Evolutionary conservation across 495 filamentous ascomycete species (phyloP), one percentile per base, ranked within the genome.

Genomic region (Astrothelium macrocarpum): DNA sequence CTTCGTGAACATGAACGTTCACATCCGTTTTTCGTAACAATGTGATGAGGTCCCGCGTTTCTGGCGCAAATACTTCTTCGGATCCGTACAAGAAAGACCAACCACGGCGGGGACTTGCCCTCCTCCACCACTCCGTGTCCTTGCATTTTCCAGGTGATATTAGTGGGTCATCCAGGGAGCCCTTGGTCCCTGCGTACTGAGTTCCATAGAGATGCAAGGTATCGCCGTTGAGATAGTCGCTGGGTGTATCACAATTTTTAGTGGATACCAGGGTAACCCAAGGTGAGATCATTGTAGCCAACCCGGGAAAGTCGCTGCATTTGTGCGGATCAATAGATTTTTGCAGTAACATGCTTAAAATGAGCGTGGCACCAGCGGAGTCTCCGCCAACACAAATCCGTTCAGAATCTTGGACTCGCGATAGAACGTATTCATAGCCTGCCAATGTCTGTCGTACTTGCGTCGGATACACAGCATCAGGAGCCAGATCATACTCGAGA

Each of bases 401-500:
- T 1, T 76, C 78, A 0, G 84, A 74, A 64, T 88, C 79, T 42
- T 69, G 62, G 36, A 77, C 76, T 16, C 79, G 75, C 25, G 79
- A 80, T 14, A 88, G 74, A 4, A 87, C 79, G 68, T 89, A 81
- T 60, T 83, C 78, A 72, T 90, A 91, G 12, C 84, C 88, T 32
- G 78, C 73, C 32, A 86, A 71, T 1, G 80, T 80, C 75, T 92
- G 81, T 23, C 85, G 77, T 10, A 90, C 68, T 70, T 91, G 89
- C 10, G 76, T 81, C 5, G 89, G 89, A 67, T 87, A 91, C 11
- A 76, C 76, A 39, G 80, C 79, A 64, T 89, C 85, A 12, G 89
- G 89, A n/a, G 90, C 87, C 1, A 92, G 79, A 9, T 85, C 87
- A 69, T 92, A 92, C 60, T 92, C 88, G 5, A 91, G 73, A 1